A percentile compares a stretch with the other conserved stretches of the same genome.
Evolutionary conservation across 2,329 filamentous ascomycete genomes (phyloP).

Genomic region (Thermothelomyces thermophilus): DNA sequence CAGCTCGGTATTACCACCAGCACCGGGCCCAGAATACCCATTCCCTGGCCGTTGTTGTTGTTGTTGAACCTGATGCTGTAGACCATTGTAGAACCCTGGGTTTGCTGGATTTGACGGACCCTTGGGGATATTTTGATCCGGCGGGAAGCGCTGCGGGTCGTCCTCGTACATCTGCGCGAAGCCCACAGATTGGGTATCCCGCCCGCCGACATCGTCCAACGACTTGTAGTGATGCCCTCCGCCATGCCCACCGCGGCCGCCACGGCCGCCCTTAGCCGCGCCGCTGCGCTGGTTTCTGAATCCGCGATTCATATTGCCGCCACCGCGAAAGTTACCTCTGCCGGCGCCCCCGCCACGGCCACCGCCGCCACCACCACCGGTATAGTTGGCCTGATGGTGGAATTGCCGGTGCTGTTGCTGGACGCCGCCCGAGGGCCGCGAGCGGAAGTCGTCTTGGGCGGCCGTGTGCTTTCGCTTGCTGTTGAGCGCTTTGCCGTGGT

Average conservation of each 20-base stretch:
- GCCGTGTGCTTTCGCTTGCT: slow-evolving; percentile 55
- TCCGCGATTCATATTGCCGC: slow-evolving; percentile 34
- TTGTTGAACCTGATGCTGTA: not conserved
- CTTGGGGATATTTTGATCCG: slow-evolving; percentile 15
- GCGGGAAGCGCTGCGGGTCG: slow-evolving; percentile 12
- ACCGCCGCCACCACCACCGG: slow-evolving; percentile 26
- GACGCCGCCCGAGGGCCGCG: slow-evolving; percentile 23
- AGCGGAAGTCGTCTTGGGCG: slow-evolving; percentile 43
- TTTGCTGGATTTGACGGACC: slow-evolving; percentile 17
- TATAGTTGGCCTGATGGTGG: slow-evolving; percentile 28
- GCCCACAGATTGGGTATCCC: slow-evolving; percentile 39
- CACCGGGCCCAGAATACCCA: not conserved
- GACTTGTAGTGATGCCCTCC: slow-evolving; percentile 55
- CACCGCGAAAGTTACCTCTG: slow-evolving; percentile 33
- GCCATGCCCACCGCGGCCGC: slow-evolving; percentile 33
- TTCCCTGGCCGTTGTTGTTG: not conserved
- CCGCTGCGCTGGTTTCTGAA: slow-evolving; percentile 34
- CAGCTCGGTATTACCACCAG: slow-evolving; percentile 30
- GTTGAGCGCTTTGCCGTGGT: not conserved
- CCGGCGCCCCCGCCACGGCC: slow-evolving; percentile 30
- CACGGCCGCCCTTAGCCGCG: slow-evolving; percentile 28
- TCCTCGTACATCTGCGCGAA: slow-evolving; percentile 44
- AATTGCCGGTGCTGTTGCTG: slow-evolving; percentile 26
- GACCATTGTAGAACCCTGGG: slow-evolving; percentile 12
- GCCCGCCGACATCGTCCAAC: slow-evolving; percentile 56